Evolutionary conservation across 768 basidiomycete species (phyloP).

Genomic region (Boletus rubropictus): DNA sequence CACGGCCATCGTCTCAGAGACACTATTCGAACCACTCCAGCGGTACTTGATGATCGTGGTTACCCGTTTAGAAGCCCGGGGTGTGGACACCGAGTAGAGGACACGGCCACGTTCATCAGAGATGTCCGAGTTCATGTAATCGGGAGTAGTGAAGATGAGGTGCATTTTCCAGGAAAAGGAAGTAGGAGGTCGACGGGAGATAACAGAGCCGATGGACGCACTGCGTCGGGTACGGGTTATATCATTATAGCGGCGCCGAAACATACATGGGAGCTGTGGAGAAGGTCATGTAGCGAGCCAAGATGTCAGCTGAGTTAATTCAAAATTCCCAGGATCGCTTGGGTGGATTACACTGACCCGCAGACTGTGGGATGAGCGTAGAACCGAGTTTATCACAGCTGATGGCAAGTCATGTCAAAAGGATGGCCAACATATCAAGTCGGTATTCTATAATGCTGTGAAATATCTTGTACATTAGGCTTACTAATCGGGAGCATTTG

Average conservation of each 20-base stretch:
- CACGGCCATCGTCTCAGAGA: slow-evolving; percentile 28
- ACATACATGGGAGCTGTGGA: slow-evolving; percentile 1
- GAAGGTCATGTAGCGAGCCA: slow-evolving; percentile 14
- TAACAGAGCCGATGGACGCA: neutral
- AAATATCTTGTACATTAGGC: too few species aligned
- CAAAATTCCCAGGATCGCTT: neutral
- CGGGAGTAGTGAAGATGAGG: slow-evolving; percentile 19
- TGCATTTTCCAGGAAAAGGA: slow-evolving; percentile 8
- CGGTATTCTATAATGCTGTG: too few species aligned
- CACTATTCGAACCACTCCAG: slow-evolving; percentile 16
- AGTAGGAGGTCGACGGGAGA: neutral
- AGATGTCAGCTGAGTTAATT: slow-evolving; percentile 5
- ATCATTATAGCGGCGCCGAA: neutral
- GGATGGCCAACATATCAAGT: too few species aligned
- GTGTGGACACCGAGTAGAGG: slow-evolving; percentile 21
- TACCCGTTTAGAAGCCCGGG: slow-evolving; percentile 8
- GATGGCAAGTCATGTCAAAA: neutral
- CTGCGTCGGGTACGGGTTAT: neutral
- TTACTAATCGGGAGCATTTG: too few species aligned
- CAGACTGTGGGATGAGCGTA: neutral
- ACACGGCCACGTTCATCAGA: slow-evolving; percentile 15
- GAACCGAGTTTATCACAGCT: neutral
- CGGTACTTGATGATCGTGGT: slow-evolving; percentile 24
- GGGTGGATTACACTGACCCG: neutral
- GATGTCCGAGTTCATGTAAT: slow-evolving; percentile 18